Evolutionary conservation across 805 yeast species (phyloP).

Genomic region (Kodamaea kakaduensis): DNA sequence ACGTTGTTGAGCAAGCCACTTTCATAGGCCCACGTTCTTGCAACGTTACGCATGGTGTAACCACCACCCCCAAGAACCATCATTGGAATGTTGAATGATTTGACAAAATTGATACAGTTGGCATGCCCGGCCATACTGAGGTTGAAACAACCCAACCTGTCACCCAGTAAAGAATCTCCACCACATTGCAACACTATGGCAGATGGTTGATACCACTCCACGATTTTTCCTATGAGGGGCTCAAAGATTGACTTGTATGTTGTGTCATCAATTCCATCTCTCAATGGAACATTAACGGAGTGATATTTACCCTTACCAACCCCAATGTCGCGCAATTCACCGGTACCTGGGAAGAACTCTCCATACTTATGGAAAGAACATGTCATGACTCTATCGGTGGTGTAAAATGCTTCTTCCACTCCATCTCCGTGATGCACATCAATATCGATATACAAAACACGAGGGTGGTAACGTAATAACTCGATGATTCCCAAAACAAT

Average conservation of each 20-base stretch:
- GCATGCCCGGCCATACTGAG: conserved; percentile 93
- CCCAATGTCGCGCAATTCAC: conserved; percentile 79
- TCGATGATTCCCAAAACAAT: conserved; percentile 82
- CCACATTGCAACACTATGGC: conserved; percentile 98
- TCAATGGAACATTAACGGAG: conserved; percentile 78
- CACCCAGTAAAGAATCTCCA: conserved; percentile 95
- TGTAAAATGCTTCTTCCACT: conserved; percentile 89
- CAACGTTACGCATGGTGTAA: conserved; percentile 94
- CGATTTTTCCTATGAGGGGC: conserved; percentile 73
- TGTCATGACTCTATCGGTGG: conserved; percentile 89
- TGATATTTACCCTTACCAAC: conserved; percentile 81
- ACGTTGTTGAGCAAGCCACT: conserved; percentile 83
- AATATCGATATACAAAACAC: conserved; percentile 83
- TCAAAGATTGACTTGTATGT: conserved; percentile 82
- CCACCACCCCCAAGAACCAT: conserved; percentile 98
- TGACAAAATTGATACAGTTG: conserved; percentile 86
- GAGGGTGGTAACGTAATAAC: conserved; percentile 73
- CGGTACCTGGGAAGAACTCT: conserved; percentile 92
- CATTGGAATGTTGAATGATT: conserved; percentile 81
- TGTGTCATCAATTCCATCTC: conserved; percentile 93
- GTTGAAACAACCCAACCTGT: conserved; percentile 92
- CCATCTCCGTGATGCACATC: conserved; percentile 96
- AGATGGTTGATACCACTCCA: conserved; percentile 89
- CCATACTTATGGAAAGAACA: conserved; percentile 90
- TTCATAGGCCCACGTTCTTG: conserved; percentile 93